Evolutionary conservation across 441 rosid genomes (phyloP).

Genomic region (Eruca vesicaria): DNA sequence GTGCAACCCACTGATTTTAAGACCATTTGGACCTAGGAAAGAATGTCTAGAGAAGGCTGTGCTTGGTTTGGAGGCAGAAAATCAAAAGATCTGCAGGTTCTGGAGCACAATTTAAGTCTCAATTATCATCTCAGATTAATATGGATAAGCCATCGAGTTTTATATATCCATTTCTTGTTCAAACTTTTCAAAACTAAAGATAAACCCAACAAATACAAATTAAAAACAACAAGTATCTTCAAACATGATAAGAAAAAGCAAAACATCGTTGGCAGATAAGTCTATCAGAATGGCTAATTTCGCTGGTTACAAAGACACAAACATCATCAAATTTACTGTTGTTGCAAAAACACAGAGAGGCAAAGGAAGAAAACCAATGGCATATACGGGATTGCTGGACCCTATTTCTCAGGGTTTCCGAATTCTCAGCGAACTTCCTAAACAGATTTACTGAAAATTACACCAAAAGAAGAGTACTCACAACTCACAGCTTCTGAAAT

Average conservation of each 20-base stretch:
- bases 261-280: not conserved
- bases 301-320: not conserved
- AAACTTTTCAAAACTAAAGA: not conserved
- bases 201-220: not conserved
- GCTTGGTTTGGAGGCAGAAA: constrained; percentile 78
- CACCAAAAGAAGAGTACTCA: not conserved
- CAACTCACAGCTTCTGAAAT: constrained; percentile 85
- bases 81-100: constrained; percentile 64
- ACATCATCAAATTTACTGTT: too few species aligned
- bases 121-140: not conserved
- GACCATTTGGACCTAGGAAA: constrained; percentile 88
- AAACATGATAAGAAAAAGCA: constrained; percentile 1
- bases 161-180: not conserved
- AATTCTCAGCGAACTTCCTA: not conserved
- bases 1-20: constrained; percentile 81
- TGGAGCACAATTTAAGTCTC: not conserved
- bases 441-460: not conserved
- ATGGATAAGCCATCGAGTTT: not conserved
- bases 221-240: not conserved
- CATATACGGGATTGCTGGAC: not conserved
- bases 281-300: not conserved
- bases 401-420: not conserved
- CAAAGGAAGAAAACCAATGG: constrained; percentile 12
- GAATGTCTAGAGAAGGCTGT: constrained; percentile 95
- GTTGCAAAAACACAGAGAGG: not conserved